Base-by-base conservation (phyloP, 2,329 filamentous ascomycete species). In the Cercospora sojina region DNA sequence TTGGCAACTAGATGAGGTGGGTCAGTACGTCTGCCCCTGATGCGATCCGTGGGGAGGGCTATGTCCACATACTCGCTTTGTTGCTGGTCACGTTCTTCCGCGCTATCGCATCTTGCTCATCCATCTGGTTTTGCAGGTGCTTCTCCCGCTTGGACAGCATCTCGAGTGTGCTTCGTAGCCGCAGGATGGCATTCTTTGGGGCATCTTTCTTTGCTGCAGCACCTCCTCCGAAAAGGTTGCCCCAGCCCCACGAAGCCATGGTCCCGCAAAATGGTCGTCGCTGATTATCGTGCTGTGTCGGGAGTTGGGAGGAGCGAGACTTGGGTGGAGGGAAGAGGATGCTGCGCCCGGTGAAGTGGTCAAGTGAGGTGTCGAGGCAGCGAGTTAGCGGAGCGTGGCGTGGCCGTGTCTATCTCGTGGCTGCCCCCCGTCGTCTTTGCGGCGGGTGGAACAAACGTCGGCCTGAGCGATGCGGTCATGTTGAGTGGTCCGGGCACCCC, bases 101-200 rank as follows among this genome's bases (percentile, higher is more conserved):
- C 53, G 95, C 95, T 72, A 96, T 86, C 41, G 86, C 86, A 75
- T 97, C 92, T 79, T 98, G 93, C 79, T 98, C 93, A 27, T 92
- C 90, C 83, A 98, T 97, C 83, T 96, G 93, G 70, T 86, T 91
- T 80, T 95, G 90, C 69, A 98, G 82, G 78, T 98, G 92, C 79
- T 88, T 91, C 84, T 98, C 93, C 67, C 94, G 87, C 86, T 99
- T 99, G 82, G 96, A 92, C 77, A 99, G 86, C 93, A 98, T 98
- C 74, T 97, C 94, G 53, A 98, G 86, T 83, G 97, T 94, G 76
- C 90, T 87, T 74, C 95, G 88, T 76, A 99, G 83, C 67, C 87
- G 87, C 65, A 99, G 85, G 76, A 99, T 99, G 73, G 95, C 95
- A 84, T 97, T 95, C 86, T 99, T 99, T 65, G 95, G 92, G 67